Evolutionary conservation across 106 monocot species (phyloP).

Genomic region (Allium sativum): DNA sequence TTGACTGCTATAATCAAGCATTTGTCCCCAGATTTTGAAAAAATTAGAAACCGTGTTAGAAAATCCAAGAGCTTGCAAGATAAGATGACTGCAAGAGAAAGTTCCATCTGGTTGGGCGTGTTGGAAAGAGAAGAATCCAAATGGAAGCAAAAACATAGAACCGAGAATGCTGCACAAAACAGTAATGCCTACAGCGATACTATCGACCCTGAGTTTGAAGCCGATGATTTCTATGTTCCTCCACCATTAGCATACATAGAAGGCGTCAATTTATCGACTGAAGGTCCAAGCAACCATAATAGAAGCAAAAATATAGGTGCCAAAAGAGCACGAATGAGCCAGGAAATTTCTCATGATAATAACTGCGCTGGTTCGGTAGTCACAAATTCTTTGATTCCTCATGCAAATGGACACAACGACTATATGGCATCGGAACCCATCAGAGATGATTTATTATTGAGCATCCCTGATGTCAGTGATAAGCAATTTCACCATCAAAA

Average conservation of each 20-base stretch:
- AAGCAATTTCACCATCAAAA: conserved; percentile 20
- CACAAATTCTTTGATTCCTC: conserved; percentile 3
- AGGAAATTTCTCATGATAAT: conserved; percentile 26
- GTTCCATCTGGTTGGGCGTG: conserved; percentile 82
- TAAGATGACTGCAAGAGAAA: conserved; percentile 97
- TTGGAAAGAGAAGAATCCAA: conserved; percentile 55
- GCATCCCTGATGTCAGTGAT: conserved; percentile 8
- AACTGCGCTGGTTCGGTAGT: conserved; percentile 15
- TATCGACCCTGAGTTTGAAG: conserved; percentile 27
- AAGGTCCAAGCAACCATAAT: background rate
- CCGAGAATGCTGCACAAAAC: conserved; percentile 41
- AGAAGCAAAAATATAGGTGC: conserved; percentile 6
- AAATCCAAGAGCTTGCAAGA: conserved; percentile 98
- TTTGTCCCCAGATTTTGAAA: conserved; percentile 88
- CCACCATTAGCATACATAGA: background rate
- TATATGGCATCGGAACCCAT: conserved; percentile 2
- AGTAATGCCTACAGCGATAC: conserved; percentile 32
- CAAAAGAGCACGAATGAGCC: conserved; percentile 18
- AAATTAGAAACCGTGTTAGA: conserved; percentile 62
- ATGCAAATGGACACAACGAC: conserved; percentile 9
- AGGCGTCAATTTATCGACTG: no score
- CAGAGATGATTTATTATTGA: background rate
- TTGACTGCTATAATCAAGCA: conserved; percentile 89
- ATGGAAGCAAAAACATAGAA: conserved; percentile 15
- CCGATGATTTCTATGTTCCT: conserved; percentile 10